Evolutionary conservation across 768 basidiomycete genomes (phyloP).

Genomic region (Tylopilus subfusipes): DNA sequence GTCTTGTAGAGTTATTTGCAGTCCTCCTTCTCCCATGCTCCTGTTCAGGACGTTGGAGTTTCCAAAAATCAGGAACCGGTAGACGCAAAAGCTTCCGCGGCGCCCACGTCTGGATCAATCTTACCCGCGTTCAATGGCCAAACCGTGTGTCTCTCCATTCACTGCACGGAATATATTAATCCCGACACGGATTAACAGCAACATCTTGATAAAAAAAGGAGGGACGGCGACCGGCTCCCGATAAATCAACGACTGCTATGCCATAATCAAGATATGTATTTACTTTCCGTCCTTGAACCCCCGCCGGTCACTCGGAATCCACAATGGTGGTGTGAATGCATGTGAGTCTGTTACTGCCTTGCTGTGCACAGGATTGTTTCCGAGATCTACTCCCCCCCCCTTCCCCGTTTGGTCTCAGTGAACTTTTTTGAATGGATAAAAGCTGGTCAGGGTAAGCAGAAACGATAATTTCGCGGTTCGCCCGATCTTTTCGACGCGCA

Average conservation of each 20-base stretch:
- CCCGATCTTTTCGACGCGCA: constrained; percentile 8
- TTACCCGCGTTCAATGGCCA: not conserved
- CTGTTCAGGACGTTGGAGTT: not conserved
- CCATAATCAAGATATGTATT: not conserved
- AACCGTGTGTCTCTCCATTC: not conserved
- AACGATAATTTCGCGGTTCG: not conserved
- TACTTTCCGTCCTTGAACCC: not conserved
- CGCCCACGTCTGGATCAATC: not conserved
- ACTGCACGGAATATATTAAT: not conserved
- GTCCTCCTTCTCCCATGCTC: constrained; percentile 5
- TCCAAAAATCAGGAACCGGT: constrained; percentile 4
- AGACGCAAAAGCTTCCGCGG: not conserved
- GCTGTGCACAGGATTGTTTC: constrained; percentile 14
- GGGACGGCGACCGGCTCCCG: constrained; percentile 14
- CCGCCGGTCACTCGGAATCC: constrained; percentile 14
- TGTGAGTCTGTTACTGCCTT: constrained; percentile 8
- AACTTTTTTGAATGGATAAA: constrained; percentile 20
- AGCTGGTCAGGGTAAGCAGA: not conserved
- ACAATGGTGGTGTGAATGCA: constrained; percentile 8
- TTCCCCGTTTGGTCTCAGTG: constrained; percentile 11
- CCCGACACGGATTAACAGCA: not conserved
- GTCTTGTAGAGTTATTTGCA: constrained; percentile 11
- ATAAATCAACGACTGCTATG: constrained; percentile 2
- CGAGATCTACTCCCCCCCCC: constrained; percentile 9
- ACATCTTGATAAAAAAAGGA: not conserved